A percentile compares a stretch with the other conserved stretches of the same genome.
phyloP scores from a whole-genome alignment of 1,139 yeast species.

The Pichia cactophila region DNA sequence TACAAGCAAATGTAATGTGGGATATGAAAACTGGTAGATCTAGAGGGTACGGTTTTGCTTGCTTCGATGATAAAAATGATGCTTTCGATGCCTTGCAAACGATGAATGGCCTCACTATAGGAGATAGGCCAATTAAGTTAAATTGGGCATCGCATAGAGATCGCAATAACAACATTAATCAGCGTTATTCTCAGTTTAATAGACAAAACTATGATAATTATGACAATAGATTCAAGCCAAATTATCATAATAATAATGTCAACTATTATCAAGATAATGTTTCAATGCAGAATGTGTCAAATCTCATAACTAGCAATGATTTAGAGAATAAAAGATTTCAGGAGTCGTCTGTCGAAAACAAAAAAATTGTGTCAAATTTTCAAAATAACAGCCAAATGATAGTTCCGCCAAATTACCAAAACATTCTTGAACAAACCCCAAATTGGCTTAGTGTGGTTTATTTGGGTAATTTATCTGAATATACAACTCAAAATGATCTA shows the following conservation, averaged over 20 bases:
- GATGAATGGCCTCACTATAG: conserved; percentile 69
- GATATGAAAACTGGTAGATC: conserved; percentile 91
- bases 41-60: conserved; percentile 90
- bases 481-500: conserved; percentile 64
- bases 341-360: background rate
- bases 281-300: too few relatives aligned
- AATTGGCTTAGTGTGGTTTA: conserved; percentile 86
- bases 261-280: too few relatives aligned
- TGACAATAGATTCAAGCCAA: conserved; percentile 7
- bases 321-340: background rate
- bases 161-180: conserved; percentile 24
- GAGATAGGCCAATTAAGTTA: conserved; percentile 71
- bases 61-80: conserved; percentile 57
- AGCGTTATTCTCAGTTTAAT: conserved; percentile 2
- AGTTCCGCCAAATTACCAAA: conserved; percentile 41
- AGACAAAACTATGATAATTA: conserved; percentile 10
- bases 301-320: too few relatives aligned
- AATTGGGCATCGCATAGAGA: conserved; percentile 86
- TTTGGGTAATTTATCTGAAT: conserved; percentile 77
- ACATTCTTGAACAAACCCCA: conserved; percentile 69
- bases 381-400: conserved; percentile 13
- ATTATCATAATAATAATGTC: too few relatives aligned
- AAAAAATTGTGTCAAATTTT: background rate
- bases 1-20: conserved; percentile 95
- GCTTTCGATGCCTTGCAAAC: conserved; percentile 68